Base-by-base conservation (phyloP, 176 grass and related monocot species). In the Oryza brachyantha region DNA sequence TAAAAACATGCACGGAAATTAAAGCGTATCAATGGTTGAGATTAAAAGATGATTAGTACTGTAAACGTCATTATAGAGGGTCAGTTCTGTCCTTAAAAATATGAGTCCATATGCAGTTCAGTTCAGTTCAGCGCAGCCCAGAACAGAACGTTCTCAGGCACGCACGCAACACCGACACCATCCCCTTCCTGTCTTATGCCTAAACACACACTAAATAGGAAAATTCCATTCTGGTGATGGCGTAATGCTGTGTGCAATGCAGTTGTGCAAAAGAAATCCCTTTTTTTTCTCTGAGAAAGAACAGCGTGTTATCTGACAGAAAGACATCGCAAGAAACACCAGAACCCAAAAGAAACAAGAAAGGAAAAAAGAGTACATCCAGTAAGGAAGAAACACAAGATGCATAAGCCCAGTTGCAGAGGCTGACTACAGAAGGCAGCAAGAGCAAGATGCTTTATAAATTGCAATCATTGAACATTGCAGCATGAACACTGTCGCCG, bases 401-500 rank as follows among this genome's bases (percentile, higher is more conserved):
- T 74, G 36, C 59, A 57, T 11, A 65, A n/a, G 21, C 22, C 39
- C 72, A 9, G 62, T 38, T 60, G 25, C 77, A 68, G 38, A 54
- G 11, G 42, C 12, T 17, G 39, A 41, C 32, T 25, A 68, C 34
- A 26, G 59, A 36, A 37, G 43, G 60, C 59, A 71, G 68, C 80
- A 67, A 36, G 29, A 82, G 61, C 36, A 22, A 57, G 52, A 57
- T 10, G 19, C 52, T 2, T 24, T 57, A 0, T 57, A 57, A 57
- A 57, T 57, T 57, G 52, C 52, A 57, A 10, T 22, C n/a, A 57
- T n/a, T 57, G 52, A 57, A 22, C 19, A 57, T n/a, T 24, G 61
- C 46, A 64, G 68, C 80, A 61, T n/a, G 29, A 83, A 50, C 36
- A 67, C n/a, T n/a, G n/a, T n/a, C n/a, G n/a, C n/a, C n/a, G n/a